Conservation (phyloP, 1,139 yeast species). For the Yamadazyma epiphylla region DNA sequence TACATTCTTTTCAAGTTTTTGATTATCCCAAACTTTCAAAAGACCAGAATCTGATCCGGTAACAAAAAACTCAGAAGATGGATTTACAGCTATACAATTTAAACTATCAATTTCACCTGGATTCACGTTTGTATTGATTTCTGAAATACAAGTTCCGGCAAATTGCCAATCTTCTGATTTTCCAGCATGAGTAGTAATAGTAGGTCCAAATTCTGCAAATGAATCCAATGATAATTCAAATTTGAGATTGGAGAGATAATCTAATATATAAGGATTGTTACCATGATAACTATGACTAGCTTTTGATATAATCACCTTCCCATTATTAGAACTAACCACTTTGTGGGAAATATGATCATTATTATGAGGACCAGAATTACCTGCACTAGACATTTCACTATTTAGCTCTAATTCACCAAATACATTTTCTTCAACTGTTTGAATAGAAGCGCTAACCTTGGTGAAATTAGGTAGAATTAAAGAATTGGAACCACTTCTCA, state of each 20-base stretch:
- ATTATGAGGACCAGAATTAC: slow-evolving; percentile 7
- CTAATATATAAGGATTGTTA: slow-evolving; percentile 56
- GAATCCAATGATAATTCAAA: slow-evolving; percentile 57
- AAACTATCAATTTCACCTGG: slow-evolving; percentile 34
- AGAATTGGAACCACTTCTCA: slow-evolving; percentile 17
- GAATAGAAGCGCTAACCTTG: slow-evolving; percentile 46
- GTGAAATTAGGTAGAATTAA: slow-evolving; percentile 32
- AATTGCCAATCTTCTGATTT: slow-evolving; percentile 18
- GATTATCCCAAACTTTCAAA: slow-evolving; percentile 75
- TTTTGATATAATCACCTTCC: slow-evolving; percentile 35
- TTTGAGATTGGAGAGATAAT: slow-evolving; percentile 49
- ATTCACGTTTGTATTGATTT: slow-evolving; percentile 24
- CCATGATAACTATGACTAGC: slow-evolving; percentile 63
- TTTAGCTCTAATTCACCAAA: slow-evolving; percentile 54
- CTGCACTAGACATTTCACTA: too few relatives aligned
- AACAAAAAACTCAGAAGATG: slow-evolving; percentile 64
- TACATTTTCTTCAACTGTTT: slow-evolving; percentile 55
- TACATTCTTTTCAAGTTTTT: slow-evolving; percentile 61
- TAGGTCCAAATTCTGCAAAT: slow-evolving; percentile 65
- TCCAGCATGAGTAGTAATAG: slow-evolving; percentile 2
- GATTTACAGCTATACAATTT: slow-evolving; percentile 53
- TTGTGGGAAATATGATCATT: slow-evolving; percentile 18
- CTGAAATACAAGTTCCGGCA: slow-evolving; percentile 56
- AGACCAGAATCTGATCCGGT: slow-evolving; percentile 77
- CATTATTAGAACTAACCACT: slow-evolving; percentile 31